These are phyloP conservation scores for Haplosporangium gracile DNA, from an alignment of 192 early-diverging fungal species.

Conservation along the genomic window DNA sequence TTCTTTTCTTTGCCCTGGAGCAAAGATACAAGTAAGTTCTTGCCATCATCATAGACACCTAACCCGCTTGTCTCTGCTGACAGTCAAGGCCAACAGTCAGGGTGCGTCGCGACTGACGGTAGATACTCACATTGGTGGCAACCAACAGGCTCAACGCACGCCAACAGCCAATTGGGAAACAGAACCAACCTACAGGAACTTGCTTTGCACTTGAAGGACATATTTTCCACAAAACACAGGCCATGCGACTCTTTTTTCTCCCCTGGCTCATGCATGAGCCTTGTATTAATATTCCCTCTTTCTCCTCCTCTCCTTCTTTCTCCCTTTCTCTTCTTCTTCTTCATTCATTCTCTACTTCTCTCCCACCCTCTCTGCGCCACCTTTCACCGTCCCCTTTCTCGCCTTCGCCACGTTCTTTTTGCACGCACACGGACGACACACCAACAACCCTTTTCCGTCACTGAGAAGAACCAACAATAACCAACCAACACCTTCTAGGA, in stretches of 20 bases:
- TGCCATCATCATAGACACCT: no score
- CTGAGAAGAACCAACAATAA: background rate
- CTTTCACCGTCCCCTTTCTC: background rate
- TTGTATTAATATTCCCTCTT: background rate
- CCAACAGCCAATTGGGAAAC: background rate
- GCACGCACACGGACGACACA: background rate
- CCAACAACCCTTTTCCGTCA: background rate
- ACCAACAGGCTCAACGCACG: background rate
- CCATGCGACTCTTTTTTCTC: background rate
- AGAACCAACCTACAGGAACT: background rate
- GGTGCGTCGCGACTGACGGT: background rate
- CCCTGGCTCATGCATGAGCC: conserved; percentile 1
- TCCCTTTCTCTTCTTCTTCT: background rate
- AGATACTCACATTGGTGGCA: background rate
- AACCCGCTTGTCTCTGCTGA: background rate
- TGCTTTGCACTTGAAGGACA: background rate
- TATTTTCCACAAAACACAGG: background rate
- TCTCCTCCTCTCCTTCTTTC: background rate
- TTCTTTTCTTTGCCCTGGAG: no score
- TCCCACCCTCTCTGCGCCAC: conserved; percentile 1
- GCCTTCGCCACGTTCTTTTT: background rate
- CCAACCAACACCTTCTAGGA: background rate
- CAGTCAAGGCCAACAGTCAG: background rate
- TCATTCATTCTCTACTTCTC: background rate
- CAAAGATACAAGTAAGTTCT: no score